phyloP scores from a whole-genome alignment of 768 basidiomycete species.

The Boletellus sp. region DNA sequence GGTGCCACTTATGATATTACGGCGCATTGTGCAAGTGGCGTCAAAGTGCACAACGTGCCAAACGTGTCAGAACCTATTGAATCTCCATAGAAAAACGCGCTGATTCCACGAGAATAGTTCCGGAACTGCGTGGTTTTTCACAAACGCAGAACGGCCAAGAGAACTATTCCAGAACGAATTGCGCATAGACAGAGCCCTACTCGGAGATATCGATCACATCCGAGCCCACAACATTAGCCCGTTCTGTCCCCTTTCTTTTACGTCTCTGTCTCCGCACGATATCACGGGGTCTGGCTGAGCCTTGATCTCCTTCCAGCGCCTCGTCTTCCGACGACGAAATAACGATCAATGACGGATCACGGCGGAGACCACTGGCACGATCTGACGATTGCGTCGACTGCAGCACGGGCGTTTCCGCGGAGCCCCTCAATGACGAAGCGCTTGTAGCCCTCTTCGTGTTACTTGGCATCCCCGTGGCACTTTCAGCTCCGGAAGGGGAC shows the following conservation, averaged over 20 bases:
- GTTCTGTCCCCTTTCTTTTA: slow-evolving; percentile 24
- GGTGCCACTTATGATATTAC: too few relatives aligned
- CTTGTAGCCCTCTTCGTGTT: slow-evolving; percentile 5
- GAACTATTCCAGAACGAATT: background rate
- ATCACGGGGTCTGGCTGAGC: background rate
- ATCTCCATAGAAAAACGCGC: too few relatives aligned
- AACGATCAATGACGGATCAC: slow-evolving; percentile 22
- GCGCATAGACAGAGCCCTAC: slow-evolving; percentile 2
- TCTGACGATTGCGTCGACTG: slow-evolving; percentile 11
- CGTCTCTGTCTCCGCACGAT: slow-evolving; percentile 5
- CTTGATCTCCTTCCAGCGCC: background rate
- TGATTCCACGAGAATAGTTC: background rate
- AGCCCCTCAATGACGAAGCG: slow-evolving; percentile 14
- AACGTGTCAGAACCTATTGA: too few relatives aligned
- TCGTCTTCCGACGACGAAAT: slow-evolving; percentile 24
- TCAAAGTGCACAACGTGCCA: too few relatives aligned
- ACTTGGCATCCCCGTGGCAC: slow-evolving; percentile 9
- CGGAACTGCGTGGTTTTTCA: background rate
- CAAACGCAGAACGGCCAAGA: background rate
- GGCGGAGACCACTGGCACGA: slow-evolving; percentile 11
- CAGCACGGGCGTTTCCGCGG: slow-evolving; percentile 11
- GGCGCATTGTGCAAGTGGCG: too few relatives aligned
- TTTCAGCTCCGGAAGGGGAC: slow-evolving; percentile 14
- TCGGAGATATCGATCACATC: slow-evolving; percentile 59
- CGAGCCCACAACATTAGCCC: slow-evolving; percentile 32